phyloP scores from a whole-genome alignment of 1,139 yeast species.

The Pichia norvegensis region DNA sequence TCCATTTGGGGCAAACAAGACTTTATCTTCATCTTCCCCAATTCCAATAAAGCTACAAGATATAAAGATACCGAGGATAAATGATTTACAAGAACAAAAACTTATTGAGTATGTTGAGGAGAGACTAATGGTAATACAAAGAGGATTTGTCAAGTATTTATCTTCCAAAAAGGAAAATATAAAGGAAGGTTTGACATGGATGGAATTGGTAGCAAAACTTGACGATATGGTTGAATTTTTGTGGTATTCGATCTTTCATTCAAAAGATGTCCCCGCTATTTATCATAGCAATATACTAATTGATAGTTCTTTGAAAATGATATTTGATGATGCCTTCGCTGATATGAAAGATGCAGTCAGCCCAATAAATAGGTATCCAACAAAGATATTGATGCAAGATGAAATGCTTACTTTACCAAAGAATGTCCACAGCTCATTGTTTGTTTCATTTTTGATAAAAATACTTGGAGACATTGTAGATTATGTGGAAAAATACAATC shows the following conservation, averaged over 20 bases:
- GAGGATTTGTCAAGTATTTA: constrained; percentile 57
- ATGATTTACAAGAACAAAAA: constrained; percentile 50
- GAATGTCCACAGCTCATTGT: constrained; percentile 33
- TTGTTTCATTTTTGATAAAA: constrained; percentile 50
- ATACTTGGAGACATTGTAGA: constrained; percentile 64
- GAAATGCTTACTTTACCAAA: constrained; percentile 4
- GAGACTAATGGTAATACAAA: constrained; percentile 47
- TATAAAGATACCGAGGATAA: constrained; percentile 21
- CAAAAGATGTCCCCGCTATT: constrained; percentile 26
- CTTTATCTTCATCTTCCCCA: constrained; percentile 19
- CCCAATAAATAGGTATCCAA: neutral
- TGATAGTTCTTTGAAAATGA: constrained; percentile 26
- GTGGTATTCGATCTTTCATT: constrained; percentile 45
- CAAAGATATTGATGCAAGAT: neutral
- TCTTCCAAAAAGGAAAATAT: constrained; percentile 27
- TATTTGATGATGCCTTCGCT: neutral
- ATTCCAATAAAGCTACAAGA: constrained; percentile 7
- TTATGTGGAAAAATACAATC: constrained; percentile 41
- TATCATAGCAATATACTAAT: constrained; percentile 28
- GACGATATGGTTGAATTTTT: constrained; percentile 42
- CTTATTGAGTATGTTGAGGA: constrained; percentile 56
- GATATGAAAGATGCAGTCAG: neutral
- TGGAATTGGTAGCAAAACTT: constrained; percentile 39
- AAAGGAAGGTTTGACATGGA: constrained; percentile 25
- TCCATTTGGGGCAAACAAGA: constrained; percentile 25